Evolutionary conservation across 345 rosid species (phyloP).

Genomic region (Capsella bursapastoris): DNA sequence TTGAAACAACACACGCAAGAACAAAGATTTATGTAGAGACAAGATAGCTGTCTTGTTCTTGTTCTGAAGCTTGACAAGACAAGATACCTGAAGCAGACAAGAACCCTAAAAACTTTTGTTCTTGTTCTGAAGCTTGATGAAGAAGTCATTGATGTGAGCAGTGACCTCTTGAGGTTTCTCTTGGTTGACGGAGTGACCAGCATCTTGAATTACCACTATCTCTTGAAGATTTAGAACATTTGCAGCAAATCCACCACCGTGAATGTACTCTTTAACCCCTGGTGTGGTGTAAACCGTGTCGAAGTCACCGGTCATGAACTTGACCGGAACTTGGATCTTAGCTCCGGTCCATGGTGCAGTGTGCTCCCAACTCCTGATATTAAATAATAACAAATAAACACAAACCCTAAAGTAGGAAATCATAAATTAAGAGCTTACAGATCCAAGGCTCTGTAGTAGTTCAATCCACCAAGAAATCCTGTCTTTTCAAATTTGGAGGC

Average conservation of each 20-base stretch:
- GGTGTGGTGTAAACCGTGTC: slow-evolving; percentile 73
- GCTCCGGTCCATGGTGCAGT: slow-evolving; percentile 70
- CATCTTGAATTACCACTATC: slow-evolving; percentile 65
- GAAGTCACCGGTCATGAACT: slow-evolving; percentile 63
- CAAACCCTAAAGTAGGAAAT: background rate
- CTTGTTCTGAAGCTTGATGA: slow-evolving; percentile 46
- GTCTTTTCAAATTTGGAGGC: slow-evolving; percentile 50
- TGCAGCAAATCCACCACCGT: slow-evolving; percentile 54
- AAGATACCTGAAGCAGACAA: background rate
- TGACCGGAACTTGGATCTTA: slow-evolving; percentile 65
- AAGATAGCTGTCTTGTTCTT: too few relatives aligned
- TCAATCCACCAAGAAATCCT: slow-evolving; percentile 76
- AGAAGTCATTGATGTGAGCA: slow-evolving; percentile 56
- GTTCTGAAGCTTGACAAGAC: too few relatives aligned
- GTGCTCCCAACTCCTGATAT: slow-evolving; percentile 75
- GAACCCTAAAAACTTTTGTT: slow-evolving; percentile 14
- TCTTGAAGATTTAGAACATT: slow-evolving; percentile 60
- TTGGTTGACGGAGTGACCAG: slow-evolving; percentile 72
- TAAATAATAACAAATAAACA: background rate
- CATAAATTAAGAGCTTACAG: slow-evolving; percentile 49
- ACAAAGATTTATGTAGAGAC: background rate
- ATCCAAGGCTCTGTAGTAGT: slow-evolving; percentile 81
- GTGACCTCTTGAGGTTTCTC: slow-evolving; percentile 69
- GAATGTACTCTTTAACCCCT: slow-evolving; percentile 62
- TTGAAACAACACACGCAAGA: background rate